Evolutionary conservation across 306 rosid species (phyloP).

Genomic region (Dicorynia guianensis): DNA sequence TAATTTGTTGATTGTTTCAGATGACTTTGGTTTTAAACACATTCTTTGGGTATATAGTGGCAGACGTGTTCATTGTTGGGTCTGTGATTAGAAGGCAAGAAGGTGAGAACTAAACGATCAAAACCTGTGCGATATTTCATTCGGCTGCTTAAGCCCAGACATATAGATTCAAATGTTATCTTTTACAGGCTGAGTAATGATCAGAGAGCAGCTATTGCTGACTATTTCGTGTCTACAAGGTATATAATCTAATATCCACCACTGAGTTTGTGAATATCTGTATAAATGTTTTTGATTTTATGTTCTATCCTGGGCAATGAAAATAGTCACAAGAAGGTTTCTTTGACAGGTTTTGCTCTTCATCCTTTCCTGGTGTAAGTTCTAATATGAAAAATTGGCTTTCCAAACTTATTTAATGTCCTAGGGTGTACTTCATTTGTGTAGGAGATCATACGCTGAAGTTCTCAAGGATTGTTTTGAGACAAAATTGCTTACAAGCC

Average conservation of each 20-base stretch:
- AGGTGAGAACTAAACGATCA: conserved; percentile 52
- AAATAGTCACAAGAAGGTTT: conserved; percentile 83
- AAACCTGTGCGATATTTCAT: conserved; percentile 14
- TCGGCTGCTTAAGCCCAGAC: conserved; percentile 6
- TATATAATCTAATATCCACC: conserved; percentile 30
- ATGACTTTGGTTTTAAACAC: conserved; percentile 89
- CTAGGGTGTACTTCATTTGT: conserved; percentile 39
- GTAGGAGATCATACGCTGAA: conserved; percentile 79
- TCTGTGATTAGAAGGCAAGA: conserved; percentile 90
- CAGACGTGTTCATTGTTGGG: conserved; percentile 97
- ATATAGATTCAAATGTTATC: conserved; percentile 27
- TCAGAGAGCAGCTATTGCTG: conserved; percentile 85
- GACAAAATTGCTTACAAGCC: conserved; percentile 68
- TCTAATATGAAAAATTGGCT: conserved; percentile 19
- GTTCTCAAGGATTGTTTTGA: conserved; percentile 79
- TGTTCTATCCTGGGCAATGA: conserved; percentile 79
- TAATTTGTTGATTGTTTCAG: conserved; percentile 53
- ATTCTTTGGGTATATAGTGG: conserved; percentile 96
- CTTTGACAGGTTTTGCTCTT: conserved; percentile 63
- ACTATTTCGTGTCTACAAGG: conserved; percentile 89
- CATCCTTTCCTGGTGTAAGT: conserved; percentile 91
- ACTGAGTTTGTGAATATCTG: conserved; percentile 23
- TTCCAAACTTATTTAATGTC: conserved; percentile 44
- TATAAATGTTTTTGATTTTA: conserved; percentile 23
- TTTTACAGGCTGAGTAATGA: conserved; percentile 78